Evolutionary conservation across 768 basidiomycete species (phyloP).

Genomic region (Auricularia heimuer): DNA sequence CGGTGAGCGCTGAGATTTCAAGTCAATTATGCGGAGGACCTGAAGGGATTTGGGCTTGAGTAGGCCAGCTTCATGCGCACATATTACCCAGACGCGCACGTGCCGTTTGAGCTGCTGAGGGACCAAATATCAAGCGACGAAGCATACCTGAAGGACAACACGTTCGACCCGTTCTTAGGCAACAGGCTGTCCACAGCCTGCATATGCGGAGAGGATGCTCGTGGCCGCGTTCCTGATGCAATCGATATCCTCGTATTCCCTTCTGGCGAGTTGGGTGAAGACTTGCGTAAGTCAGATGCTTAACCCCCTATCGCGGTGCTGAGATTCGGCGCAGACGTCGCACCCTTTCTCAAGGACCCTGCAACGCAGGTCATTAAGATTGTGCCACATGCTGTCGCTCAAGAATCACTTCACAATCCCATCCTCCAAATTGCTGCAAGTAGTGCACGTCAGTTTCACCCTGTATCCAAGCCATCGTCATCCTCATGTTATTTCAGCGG

Average conservation of each 20-base stretch:
- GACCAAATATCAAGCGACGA: slow-evolving; percentile 41
- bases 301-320: background rate
- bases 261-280: slow-evolving; percentile 46
- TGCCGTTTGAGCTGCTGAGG: slow-evolving; percentile 57
- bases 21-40: slow-evolving; percentile 1
- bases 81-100: slow-evolving; percentile 61
- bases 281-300: slow-evolving; percentile 36
- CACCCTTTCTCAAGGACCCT: slow-evolving; percentile 24
- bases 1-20: slow-evolving; percentile 32
- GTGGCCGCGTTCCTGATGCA: slow-evolving; percentile 18
- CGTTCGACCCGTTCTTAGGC: slow-evolving; percentile 52
- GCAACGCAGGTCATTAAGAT: slow-evolving; percentile 22
- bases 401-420: slow-evolving; percentile 50
- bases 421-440: slow-evolving; percentile 45
- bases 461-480: background rate
- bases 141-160: slow-evolving; percentile 22
- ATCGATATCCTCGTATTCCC: slow-evolving; percentile 43
- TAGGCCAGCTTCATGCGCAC: slow-evolving; percentile 67
- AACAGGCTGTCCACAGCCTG: slow-evolving; percentile 38
- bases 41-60: background rate
- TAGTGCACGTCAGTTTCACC: background rate
- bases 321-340: slow-evolving; percentile 35
- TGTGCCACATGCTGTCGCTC: slow-evolving; percentile 32
- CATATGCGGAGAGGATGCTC: slow-evolving; percentile 17
- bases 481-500: background rate